A percentile compares a stretch with the other conserved stretches of the same genome.
Evolutionary conservation across 768 basidiomycete genomes (phyloP).

Genomic region (Serpula lacrymans): DNA sequence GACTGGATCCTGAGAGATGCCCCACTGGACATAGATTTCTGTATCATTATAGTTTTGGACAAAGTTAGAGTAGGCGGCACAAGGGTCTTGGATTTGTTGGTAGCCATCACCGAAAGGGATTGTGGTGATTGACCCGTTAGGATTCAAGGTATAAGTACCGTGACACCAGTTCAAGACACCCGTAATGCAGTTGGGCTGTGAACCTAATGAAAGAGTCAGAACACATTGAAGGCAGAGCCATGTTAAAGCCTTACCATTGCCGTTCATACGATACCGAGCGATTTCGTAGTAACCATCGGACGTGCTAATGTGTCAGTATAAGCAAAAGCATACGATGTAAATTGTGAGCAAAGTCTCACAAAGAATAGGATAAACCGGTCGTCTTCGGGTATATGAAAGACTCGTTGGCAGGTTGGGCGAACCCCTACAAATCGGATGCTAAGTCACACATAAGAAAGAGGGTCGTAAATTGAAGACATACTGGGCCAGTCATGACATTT

Average conservation of each 20-base stretch:
- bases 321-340: neutral
- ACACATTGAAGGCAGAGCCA: neutral
- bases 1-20: slow-evolving; percentile 64
- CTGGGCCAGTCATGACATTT: slow-evolving; percentile 76
- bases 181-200: slow-evolving; percentile 84
- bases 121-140: slow-evolving; percentile 80
- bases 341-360: slow-evolving; percentile 48
- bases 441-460: slow-evolving; percentile 1
- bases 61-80: slow-evolving; percentile 84
- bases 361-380: slow-evolving; percentile 86
- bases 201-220: slow-evolving; percentile 41
- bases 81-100: slow-evolving; percentile 94
- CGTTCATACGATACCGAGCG: slow-evolving; percentile 83
- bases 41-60: slow-evolving; percentile 80
- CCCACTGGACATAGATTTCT: slow-evolving; percentile 64
- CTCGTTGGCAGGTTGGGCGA: slow-evolving; percentile 79
- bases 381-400: slow-evolving; percentile 82
- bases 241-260: slow-evolving; percentile 62
- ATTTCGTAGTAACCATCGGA: slow-evolving; percentile 80
- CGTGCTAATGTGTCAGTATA: slow-evolving; percentile 43
- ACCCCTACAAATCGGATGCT: slow-evolving; percentile 48
- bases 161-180: slow-evolving; percentile 90
- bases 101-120: slow-evolving; percentile 81
- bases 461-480: slow-evolving; percentile 41
- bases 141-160: slow-evolving; percentile 63